These are phyloP conservation scores for Paecilomyces formosus DNA, from an alignment of 2,329 filamentous ascomycete genomes.

Conservation along the genomic window DNA sequence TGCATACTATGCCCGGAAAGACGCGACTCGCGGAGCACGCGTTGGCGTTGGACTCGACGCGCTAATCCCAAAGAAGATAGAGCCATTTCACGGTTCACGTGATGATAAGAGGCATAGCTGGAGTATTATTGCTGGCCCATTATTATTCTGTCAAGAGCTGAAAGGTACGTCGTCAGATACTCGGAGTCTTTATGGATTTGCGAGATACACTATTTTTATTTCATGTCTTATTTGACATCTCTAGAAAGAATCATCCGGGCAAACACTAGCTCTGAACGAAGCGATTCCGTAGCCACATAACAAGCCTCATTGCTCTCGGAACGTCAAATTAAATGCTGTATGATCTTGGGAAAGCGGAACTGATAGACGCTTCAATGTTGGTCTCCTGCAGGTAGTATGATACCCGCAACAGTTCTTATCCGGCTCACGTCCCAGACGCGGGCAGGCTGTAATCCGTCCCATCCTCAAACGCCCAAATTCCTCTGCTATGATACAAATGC, in stretches of 20 bases:
- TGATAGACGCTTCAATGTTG: not conserved
- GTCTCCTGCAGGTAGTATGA: not conserved
- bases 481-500: not conserved
- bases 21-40: not conserved
- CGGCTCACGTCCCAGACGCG: not conserved
- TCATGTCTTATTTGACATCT: not conserved
- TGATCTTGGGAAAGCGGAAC: not conserved
- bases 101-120: not conserved
- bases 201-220: not conserved
- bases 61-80: not conserved
- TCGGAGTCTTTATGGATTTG: not conserved
- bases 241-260: not conserved
- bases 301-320: not conserved
- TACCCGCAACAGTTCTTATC: not conserved
- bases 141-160: too few relatives aligned
- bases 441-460: not conserved
- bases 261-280: not conserved
- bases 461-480: slow-evolving; percentile 1
- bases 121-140: not conserved
- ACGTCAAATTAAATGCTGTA: not conserved
- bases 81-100: not conserved
- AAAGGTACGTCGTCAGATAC: too few relatives aligned
- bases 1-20: not conserved
- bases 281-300: not conserved
- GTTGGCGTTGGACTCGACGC: not conserved